Evolutionary conservation across 306 rosid species (phyloP), one percentile per base, ranked within the genome.

Genomic region (Castanopsis chinensis): DNA sequence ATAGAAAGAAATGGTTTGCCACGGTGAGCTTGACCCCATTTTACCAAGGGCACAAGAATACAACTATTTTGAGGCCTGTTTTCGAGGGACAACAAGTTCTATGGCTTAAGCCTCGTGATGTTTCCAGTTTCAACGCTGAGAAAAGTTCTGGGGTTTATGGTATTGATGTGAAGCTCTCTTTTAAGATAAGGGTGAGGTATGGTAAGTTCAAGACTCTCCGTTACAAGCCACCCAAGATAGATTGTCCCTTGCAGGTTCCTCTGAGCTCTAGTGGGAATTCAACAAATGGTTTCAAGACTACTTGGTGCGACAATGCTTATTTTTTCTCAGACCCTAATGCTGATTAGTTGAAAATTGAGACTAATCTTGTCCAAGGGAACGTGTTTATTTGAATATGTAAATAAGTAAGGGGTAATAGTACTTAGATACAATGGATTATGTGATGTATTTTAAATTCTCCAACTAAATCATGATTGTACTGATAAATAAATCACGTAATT

Each of bases 31-130:
- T 86, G 17, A 32, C 74, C 0, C 79, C 82, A 3, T 91, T 93
- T 78, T 90, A 93, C 53, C 90, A 85, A 73, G 92, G 97, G 0
- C 93, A 91, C 79, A 89, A 93, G 87, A 87, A 20, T 43, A 93
- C 93, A 3, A 67, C 54, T 5, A 12, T 19, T 13, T 21, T 94
- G 41, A 77, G 15, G 30, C 77, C 85, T 0, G 56, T 19, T 19
- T 94, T 94, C 43, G 11, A 9, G 13, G 90, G 98, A 3, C 84
- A 85, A 30, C 83, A 83, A 1, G 7, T 81, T 54, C 0, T 92
- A 12, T 3, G 23, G 0, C 90, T 83, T 1, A 13, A 32, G 4
- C 21, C 78, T 5, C 82, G 74, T 0, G 84, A 80, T 35, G 43
- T 37, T n/a, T 30, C 84, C 0, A 76, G 86, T 65, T 45, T 78